Percentiles rank a stretch among this genome's conserved stretches.
These are phyloP conservation scores for Phytophthora tentaculata DNA, from an alignment of 352 stramenopile genomes.

Conservation along the genomic window DNA sequence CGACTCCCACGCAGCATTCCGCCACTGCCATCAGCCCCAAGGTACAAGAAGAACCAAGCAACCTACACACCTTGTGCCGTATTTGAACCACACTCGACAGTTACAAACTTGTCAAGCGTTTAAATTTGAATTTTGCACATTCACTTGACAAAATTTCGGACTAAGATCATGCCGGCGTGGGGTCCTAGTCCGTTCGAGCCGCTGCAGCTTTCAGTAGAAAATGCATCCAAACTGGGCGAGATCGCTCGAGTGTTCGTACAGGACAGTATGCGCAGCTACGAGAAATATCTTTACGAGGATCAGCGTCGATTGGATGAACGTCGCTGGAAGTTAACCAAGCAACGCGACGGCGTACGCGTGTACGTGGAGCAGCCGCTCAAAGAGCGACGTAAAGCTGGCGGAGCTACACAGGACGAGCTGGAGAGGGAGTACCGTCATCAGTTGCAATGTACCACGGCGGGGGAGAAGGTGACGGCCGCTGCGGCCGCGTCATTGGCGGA, in stretches of 20 bases:
- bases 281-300: conserved; percentile 37
- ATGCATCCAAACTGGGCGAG: conserved; percentile 32
- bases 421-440: conserved; percentile 29
- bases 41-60: conserved; percentile 8
- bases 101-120: conserved; percentile 16
- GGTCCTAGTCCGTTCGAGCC: conserved; percentile 39
- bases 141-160: conserved; percentile 14
- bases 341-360: conserved; percentile 29
- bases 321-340: conserved; percentile 37
- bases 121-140: conserved; percentile 1
- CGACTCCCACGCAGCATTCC: conserved; percentile 19
- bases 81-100: neutral
- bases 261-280: conserved; percentile 35
- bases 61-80: neutral
- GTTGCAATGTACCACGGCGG: conserved; percentile 4
- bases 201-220: conserved; percentile 33
- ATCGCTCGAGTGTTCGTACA: conserved; percentile 41
- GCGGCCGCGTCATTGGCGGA: conserved; percentile 30
- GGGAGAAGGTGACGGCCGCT: conserved; percentile 27
- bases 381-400: conserved; percentile 26
- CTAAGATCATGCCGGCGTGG: conserved; percentile 24
- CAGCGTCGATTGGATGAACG: conserved; percentile 34
- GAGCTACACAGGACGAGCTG: conserved; percentile 28
- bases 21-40: neutral
- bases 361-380: conserved; percentile 36